Percentiles rank a stretch among this genome's conserved stretches.
These are phyloP conservation scores for Penicillium soppii DNA, from an alignment of 495 filamentous ascomycete species.

Conservation along the genomic window DNA sequence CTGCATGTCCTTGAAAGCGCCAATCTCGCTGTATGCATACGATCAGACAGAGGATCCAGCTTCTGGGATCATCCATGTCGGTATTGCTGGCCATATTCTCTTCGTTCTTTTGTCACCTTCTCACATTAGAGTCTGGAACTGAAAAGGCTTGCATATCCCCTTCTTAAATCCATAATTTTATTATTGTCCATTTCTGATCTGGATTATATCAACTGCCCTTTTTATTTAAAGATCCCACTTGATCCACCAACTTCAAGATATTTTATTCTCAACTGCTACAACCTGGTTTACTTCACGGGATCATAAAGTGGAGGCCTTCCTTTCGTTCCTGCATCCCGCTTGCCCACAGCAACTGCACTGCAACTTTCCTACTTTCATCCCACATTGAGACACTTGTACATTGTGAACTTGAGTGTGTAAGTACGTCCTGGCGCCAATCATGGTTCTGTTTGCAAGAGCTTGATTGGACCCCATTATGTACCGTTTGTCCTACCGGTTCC, in stretches of 20 bases:
- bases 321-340: constrained; percentile 25
- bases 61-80: constrained; percentile 42
- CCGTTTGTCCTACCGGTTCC: constrained; percentile 16
- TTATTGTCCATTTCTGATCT: constrained; percentile 11
- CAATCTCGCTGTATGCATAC: constrained; percentile 17
- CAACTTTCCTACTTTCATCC: constrained; percentile 14
- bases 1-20: constrained; percentile 10
- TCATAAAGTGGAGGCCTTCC: constrained; percentile 15
- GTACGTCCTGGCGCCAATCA: constrained; percentile 7
- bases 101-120: constrained; percentile 9
- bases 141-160: constrained; percentile 16
- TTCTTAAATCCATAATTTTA: constrained; percentile 11
- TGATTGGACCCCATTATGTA: constrained; percentile 15
- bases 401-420: constrained; percentile 11
- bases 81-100: constrained; percentile 10
- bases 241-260: constrained; percentile 16
- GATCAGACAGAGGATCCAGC: constrained; percentile 12
- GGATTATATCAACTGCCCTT: constrained; percentile 1
- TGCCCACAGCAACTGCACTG: constrained; percentile 19
- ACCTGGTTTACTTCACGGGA: constrained; percentile 18
- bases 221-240: constrained; percentile 12
- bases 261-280: constrained; percentile 26
- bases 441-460: constrained; percentile 20
- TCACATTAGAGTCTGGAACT: constrained; percentile 7
- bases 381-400: constrained; percentile 5